Evolutionary conservation across 306 rosid species (phyloP).

Genomic region (Cucurbita pepo): DNA sequence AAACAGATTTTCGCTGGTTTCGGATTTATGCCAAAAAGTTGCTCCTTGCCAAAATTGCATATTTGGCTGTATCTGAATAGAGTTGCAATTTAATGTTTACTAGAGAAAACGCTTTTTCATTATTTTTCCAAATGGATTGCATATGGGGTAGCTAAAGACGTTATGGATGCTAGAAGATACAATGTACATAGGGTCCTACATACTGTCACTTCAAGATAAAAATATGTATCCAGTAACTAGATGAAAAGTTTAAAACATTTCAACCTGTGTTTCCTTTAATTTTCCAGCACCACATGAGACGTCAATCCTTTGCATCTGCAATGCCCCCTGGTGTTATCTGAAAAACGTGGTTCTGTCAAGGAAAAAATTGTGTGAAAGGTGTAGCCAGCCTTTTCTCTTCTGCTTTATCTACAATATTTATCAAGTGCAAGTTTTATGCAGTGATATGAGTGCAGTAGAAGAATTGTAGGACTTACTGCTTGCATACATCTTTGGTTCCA

Average conservation of each 20-base stretch:
- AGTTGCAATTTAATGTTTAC: neutral
- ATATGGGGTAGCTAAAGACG: neutral
- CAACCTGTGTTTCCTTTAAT: neutral
- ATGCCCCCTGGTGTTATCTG: constrained; percentile 92
- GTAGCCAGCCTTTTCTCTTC: neutral
- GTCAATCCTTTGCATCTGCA: constrained; percentile 80
- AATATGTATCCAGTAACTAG: constrained; percentile 7
- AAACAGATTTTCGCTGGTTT: neutral
- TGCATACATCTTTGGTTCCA: neutral
- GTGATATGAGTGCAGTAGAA: neutral
- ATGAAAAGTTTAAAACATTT: constrained; percentile 9
- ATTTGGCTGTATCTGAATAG: neutral
- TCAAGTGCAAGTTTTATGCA: neutral
- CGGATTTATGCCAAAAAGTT: neutral
- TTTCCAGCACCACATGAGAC: neutral
- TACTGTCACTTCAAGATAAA: neutral
- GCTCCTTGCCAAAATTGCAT: neutral
- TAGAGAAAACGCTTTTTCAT: neutral
- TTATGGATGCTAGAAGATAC: neutral
- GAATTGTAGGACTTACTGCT: neutral
- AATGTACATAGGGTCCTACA: neutral
- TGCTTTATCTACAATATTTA: neutral
- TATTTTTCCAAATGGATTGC: neutral
- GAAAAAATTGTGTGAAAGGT: constrained; percentile 13
- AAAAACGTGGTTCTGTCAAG: constrained; percentile 55